Conservation (phyloP, 2,329 filamentous ascomycete species). For the Fusarium sp. region DNA sequence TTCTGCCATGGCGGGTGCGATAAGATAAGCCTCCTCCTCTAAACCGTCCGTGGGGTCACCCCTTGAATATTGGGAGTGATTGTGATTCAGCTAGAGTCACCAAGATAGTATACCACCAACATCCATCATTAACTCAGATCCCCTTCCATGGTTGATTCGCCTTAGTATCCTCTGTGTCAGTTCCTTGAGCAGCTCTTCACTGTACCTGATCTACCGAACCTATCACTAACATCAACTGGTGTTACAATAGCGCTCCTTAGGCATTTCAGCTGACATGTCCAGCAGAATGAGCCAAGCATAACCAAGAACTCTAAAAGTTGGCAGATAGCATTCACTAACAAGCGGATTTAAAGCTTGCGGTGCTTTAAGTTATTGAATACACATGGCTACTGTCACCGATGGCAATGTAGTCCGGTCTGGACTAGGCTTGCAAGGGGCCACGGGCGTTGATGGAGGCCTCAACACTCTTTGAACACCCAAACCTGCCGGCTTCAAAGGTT, state of each 20-base stretch:
- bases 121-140: not conserved
- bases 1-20: constrained; percentile 1
- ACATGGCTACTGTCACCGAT: constrained; percentile 76
- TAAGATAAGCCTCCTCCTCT: constrained; percentile 34
- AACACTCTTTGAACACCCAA: constrained; percentile 46
- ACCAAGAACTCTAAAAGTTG: constrained; percentile 63
- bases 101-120: not conserved
- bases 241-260: constrained; percentile 76
- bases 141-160: not conserved
- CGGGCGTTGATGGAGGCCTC: constrained; percentile 49
- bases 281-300: constrained; percentile 70
- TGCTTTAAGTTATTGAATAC: constrained; percentile 81
- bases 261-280: constrained; percentile 71
- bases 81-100: not conserved
- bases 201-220: constrained; percentile 63
- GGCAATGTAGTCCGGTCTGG: constrained; percentile 79
- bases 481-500: constrained; percentile 43
- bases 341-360: constrained; percentile 86
- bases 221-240: constrained; percentile 75
- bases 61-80: not conserved
- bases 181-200: constrained; percentile 12
- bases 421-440: not conserved
- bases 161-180: not conserved
- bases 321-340: constrained; percentile 81
- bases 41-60: not conserved